Base-by-base conservation (phyloP, 2,329 filamentous ascomycete species). In the Samsoniella hepiali region DNA sequence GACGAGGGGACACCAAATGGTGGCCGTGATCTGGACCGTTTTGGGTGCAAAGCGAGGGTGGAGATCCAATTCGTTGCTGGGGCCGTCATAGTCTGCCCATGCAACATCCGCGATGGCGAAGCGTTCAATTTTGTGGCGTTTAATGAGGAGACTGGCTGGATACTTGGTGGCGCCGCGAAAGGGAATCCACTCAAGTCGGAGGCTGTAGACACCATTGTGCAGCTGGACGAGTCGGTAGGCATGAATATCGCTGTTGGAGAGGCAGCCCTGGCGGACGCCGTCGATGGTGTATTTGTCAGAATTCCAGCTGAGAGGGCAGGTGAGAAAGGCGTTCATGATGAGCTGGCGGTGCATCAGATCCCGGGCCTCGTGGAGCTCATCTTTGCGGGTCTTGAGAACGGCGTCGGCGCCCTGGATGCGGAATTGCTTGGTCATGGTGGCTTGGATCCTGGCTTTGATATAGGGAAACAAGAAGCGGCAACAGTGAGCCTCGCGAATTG, bases 311-410 rank as follows among this genome's bases (percentile, higher is more conserved):
- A 64, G 45, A 0, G 31, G 22, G 45, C 51, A 29, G n/a, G 38
- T 40, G 51, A 45, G n/a, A 13, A 53, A 50, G 27, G 53, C 53
- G 29, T 60, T 42, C n/a, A 62, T 27, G 34, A 29, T 32, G 17
- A 50, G 15, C 5, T 64, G 63, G 36, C 57, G 57, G 58, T 58
- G 34, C 45, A 64, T 59, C 15, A 57, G 42, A 31, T 64, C 63
- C 15, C 10, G 15, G 34, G 63, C 57, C 5, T 45, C 5, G 6
- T 15, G 6, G 31, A 64, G 13, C 22, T 44, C 17, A 1, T 31
- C 10, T 31, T 38, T 9, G 63, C 63, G 51, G 6, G 10, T 3
- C 11, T 42, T 31, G 10, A 44, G 40, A 27, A 60, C 11, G n/a
- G 13, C 27, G n/a, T 40, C 27, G 47, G 22, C 8, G n/a, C 9